Evolutionary conservation across 495 filamentous ascomycete species (phyloP).

Genomic region (Geopyxis carbonaria): DNA sequence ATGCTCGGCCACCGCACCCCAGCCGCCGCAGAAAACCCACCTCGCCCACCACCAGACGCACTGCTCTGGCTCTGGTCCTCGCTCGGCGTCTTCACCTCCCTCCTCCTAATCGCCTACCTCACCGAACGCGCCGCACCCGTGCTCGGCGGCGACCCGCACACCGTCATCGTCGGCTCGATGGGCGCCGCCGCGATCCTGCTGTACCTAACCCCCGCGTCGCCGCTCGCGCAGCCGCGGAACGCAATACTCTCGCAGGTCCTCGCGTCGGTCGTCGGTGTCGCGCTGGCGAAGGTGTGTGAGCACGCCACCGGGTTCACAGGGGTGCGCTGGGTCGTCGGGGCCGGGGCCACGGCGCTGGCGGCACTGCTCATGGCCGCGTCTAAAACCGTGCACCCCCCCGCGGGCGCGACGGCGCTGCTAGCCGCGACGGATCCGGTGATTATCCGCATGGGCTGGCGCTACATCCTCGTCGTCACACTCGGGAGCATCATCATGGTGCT

Average conservation of each 20-base stretch:
- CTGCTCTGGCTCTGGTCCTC: too few relatives aligned
- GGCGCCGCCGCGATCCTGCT: conserved; percentile 63
- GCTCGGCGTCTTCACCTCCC: too few relatives aligned
- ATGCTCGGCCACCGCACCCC: too few relatives aligned
- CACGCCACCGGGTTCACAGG: conserved; percentile 49
- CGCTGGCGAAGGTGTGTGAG: conserved; percentile 57
- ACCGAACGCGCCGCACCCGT: too few relatives aligned
- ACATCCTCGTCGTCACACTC: too few relatives aligned
- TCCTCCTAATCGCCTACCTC: too few relatives aligned
- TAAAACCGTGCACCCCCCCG: conserved; percentile 69
- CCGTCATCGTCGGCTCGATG: too few relatives aligned
- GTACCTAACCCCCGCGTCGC: conserved; percentile 60
- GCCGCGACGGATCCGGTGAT: conserved; percentile 50
- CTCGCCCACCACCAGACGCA: too few relatives aligned
- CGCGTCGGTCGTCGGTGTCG: conserved; percentile 47
- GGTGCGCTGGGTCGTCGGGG: conserved; percentile 45
- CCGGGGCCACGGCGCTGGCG: conserved; percentile 50
- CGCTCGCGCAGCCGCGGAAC: conserved; percentile 70
- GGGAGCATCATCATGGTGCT: too few relatives aligned
- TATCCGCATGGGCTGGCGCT: conserved; percentile 42
- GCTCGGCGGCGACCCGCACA: too few relatives aligned
- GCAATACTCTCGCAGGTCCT: conserved; percentile 55
- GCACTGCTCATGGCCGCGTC: conserved; percentile 60
- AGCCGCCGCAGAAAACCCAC: too few relatives aligned
- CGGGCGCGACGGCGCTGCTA: conserved; percentile 70